Evolutionary conservation across 768 basidiomycete genomes (phyloP).

Genomic region (Mrakia gelida): DNA sequence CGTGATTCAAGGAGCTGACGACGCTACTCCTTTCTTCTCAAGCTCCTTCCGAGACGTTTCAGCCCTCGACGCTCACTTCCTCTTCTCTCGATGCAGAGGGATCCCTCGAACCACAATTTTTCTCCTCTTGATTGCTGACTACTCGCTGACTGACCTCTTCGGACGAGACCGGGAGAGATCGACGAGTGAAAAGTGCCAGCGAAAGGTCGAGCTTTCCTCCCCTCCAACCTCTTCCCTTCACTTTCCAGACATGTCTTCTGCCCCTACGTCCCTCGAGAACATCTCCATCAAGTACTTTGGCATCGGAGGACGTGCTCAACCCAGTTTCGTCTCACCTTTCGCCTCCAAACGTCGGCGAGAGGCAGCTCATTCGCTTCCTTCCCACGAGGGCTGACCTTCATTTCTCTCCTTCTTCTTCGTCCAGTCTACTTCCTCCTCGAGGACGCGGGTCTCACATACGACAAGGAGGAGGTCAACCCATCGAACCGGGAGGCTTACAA

Average conservation of each 20-base stretch:
- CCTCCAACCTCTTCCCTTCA: neutral
- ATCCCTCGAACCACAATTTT: no score
- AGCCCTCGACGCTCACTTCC: no score
- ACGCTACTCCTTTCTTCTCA: no score
- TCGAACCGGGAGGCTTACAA: neutral
- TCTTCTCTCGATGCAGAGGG: no score
- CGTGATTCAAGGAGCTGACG: no score
- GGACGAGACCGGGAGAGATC: neutral
- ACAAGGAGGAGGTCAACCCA: neutral
- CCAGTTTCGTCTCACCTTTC: neutral
- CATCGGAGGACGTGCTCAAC: neutral
- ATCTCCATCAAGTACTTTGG: neutral
- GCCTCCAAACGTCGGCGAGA: neutral
- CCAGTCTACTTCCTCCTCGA: constrained; percentile 8
- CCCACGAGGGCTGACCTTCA: neutral
- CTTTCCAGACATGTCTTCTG: neutral
- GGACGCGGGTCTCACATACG: neutral
- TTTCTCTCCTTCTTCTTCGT: neutral
- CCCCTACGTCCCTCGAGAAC: neutral
- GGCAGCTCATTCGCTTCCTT: neutral
- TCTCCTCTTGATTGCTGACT: no score
- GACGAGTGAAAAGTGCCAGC: neutral
- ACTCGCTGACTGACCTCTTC: neutral
- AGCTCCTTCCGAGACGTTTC: no score
- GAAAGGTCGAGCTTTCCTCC: neutral